These are phyloP conservation scores for Apiotrichum laibachii DNA, from an alignment of 1,284 basidiomycete species.

Conservation along the genomic window DNA sequence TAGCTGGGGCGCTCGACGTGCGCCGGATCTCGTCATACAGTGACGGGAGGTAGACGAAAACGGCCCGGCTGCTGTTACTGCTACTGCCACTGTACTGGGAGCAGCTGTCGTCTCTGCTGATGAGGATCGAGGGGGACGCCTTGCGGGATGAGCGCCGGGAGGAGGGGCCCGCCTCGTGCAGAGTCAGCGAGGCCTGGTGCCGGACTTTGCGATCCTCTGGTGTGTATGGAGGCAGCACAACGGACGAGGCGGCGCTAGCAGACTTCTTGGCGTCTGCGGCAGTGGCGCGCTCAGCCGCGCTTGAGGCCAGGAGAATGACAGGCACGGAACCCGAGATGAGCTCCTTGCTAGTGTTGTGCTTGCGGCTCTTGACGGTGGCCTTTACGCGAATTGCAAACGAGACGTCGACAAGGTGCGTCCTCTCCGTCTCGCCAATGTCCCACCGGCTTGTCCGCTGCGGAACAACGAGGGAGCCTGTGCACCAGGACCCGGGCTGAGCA, in stretches of 20 bases:
- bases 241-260: slow-evolving; percentile 7
- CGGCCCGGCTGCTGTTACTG: too few relatives aligned
- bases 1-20: background rate
- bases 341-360: slow-evolving; percentile 16
- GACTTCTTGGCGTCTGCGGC: slow-evolving; percentile 12
- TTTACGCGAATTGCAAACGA: slow-evolving; percentile 34
- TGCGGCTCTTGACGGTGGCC: slow-evolving; percentile 26
- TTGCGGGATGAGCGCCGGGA: too few relatives aligned
- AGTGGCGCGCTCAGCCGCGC: slow-evolving; percentile 21
- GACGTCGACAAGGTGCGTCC: slow-evolving; percentile 29
- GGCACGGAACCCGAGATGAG: slow-evolving; percentile 27
- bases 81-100: background rate
- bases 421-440: slow-evolving; percentile 39
- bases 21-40: background rate
- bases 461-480: slow-evolving; percentile 20
- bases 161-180: too few relatives aligned
- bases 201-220: background rate
- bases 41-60: background rate
- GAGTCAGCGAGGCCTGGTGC: too few relatives aligned
- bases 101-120: background rate
- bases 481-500: slow-evolving; percentile 20
- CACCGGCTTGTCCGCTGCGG: slow-evolving; percentile 34
- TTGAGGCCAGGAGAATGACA: slow-evolving; percentile 24
- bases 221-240: slow-evolving; percentile 2
- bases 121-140: too few relatives aligned